These are phyloP conservation scores for Trichophyton mentagrophytes DNA, from an alignment of 2,329 filamentous ascomycete genomes.

Conservation along the genomic window DNA sequence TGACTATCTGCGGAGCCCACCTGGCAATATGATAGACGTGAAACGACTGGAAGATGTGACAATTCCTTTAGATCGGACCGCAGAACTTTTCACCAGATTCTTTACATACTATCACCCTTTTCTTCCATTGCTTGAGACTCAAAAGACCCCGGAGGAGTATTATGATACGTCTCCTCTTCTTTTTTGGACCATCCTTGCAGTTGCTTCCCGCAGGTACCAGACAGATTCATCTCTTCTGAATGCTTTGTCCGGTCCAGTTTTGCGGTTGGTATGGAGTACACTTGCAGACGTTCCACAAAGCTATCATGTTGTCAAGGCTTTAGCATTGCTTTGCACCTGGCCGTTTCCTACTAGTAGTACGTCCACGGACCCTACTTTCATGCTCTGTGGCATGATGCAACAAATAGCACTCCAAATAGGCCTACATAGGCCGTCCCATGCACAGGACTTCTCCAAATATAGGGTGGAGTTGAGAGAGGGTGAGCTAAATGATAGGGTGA, in stretches of 20 bases:
- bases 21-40: constrained; percentile 28
- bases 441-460: constrained; percentile 43
- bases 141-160: constrained; percentile 44
- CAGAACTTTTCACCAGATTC: constrained; percentile 43
- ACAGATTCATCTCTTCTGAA: constrained; percentile 43
- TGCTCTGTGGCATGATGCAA: constrained; percentile 54
- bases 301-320: constrained; percentile 52
- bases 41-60: constrained; percentile 43
- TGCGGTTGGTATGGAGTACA: constrained; percentile 48
- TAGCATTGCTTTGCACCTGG: constrained; percentile 53
- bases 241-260: constrained; percentile 40
- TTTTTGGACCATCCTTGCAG: constrained; percentile 55
- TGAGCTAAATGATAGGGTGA: constrained; percentile 50
- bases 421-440: constrained; percentile 50
- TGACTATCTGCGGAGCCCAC: constrained; percentile 39
- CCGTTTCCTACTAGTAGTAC: constrained; percentile 52
- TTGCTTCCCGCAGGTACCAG: constrained; percentile 49
- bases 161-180: constrained; percentile 47
- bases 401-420: constrained; percentile 56
- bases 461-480: constrained; percentile 45
- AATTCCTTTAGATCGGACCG: constrained; percentile 30
- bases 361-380: constrained; percentile 52
- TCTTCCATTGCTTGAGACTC: constrained; percentile 48
- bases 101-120: constrained; percentile 54
- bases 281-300: constrained; percentile 49